Evolutionary conservation across 768 basidiomycete species (phyloP).

Genomic region (Piloderma croceum): DNA sequence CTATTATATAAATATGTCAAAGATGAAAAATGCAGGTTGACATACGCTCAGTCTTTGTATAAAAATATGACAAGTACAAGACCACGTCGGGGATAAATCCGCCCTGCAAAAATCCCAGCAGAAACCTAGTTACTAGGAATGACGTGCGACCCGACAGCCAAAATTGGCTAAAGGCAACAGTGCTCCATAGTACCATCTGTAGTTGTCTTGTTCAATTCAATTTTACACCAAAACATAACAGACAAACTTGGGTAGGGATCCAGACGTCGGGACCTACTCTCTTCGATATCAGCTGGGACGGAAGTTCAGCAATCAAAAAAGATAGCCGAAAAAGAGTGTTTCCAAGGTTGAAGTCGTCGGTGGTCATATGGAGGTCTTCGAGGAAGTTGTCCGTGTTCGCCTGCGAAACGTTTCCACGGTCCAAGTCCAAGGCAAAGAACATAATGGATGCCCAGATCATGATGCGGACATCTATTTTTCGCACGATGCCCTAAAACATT

Average conservation of each 20-base stretch:
- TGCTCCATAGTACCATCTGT: conserved; percentile 53
- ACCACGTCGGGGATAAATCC: conserved; percentile 63
- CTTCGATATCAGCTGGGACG: conserved; percentile 64
- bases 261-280: conserved; percentile 63
- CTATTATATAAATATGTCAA: neutral
- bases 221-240: neutral
- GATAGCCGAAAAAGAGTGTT: conserved; percentile 52
- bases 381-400: conserved; percentile 70
- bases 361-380: conserved; percentile 53
- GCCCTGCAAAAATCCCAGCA: conserved; percentile 58
- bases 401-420: conserved; percentile 56
- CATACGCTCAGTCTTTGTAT: conserved; percentile 51
- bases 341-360: conserved; percentile 60
- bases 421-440: conserved; percentile 59
- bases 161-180: conserved; percentile 51
- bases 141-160: conserved; percentile 48
- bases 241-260: conserved; percentile 50
- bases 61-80: conserved; percentile 61
- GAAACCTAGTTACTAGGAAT: conserved; percentile 40
- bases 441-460: conserved; percentile 57
- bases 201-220: neutral
- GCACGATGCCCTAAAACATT: conserved; percentile 37
- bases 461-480: conserved; percentile 56
- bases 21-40: conserved; percentile 2
- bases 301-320: conserved; percentile 50